Evolutionary conservation across 192 early-diverging fungal species (phyloP).

Genomic region (Paraglomus brasilianum): DNA sequence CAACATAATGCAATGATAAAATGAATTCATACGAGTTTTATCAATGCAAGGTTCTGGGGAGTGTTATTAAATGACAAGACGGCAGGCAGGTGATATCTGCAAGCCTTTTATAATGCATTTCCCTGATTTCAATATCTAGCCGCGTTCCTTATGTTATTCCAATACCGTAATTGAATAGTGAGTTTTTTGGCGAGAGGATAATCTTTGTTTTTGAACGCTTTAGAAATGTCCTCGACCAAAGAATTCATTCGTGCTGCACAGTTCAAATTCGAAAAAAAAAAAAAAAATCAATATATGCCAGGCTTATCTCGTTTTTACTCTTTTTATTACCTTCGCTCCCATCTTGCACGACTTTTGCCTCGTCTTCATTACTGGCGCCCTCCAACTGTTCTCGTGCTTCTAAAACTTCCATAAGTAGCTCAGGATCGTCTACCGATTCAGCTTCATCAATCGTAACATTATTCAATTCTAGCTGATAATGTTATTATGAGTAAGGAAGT

Average conservation of each 20-base stretch:
- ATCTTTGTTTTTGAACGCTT: constrained; percentile 57
- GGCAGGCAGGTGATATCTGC: too few species aligned
- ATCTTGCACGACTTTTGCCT: constrained; percentile 56
- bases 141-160: constrained; percentile 59
- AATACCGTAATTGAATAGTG: constrained; percentile 75
- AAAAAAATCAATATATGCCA: not conserved
- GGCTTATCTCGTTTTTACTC: not conserved
- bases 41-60: too few species aligned
- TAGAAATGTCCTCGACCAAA: constrained; percentile 42
- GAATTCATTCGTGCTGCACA: constrained; percentile 48
- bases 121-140: constrained; percentile 60
- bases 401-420: constrained; percentile 83
- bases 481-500: not conserved
- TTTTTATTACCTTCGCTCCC: constrained; percentile 59
- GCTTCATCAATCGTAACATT: constrained; percentile 59
- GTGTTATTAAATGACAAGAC: too few species aligned
- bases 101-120: too few species aligned
- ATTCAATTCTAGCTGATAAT: constrained; percentile 52
- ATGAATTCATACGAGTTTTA: too few species aligned
- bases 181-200: constrained; percentile 60
- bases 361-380: constrained; percentile 59
- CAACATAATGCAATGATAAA: too few species aligned
- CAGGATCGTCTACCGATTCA: constrained; percentile 61
- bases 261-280: not conserved
- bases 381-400: constrained; percentile 75